Percentiles rank a stretch among this genome's conserved stretches.
phyloP scores from a whole-genome alignment of 1,139 yeast genomes.

The Yamadazyma dushanensis region DNA sequence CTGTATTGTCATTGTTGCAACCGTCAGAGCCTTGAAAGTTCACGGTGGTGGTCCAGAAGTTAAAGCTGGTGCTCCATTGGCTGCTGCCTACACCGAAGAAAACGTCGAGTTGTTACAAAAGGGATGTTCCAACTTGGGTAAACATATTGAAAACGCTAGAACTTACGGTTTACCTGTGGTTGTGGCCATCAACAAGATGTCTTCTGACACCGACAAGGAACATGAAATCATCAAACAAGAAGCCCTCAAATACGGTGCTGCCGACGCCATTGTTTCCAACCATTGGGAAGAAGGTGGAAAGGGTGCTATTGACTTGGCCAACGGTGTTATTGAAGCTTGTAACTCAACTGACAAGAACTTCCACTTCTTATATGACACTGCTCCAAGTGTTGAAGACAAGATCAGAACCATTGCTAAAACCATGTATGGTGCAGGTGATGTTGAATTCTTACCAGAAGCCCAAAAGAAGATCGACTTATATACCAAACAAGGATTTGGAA shows the following conservation, averaged over 20 bases:
- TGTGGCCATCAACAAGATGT: slow-evolving; percentile 93
- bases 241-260: slow-evolving; percentile 91
- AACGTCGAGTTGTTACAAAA: slow-evolving; percentile 77
- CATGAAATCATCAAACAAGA: slow-evolving; percentile 82
- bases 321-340: slow-evolving; percentile 79
- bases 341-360: slow-evolving; percentile 52
- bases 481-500: slow-evolving; percentile 86
- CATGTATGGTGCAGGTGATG: slow-evolving; percentile 94
- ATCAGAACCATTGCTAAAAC: slow-evolving; percentile 78
- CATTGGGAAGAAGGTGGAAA: slow-evolving; percentile 99
- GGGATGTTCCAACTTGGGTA: slow-evolving; percentile 89
- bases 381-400: slow-evolving; percentile 76
- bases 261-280: slow-evolving; percentile 89
- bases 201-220: slow-evolving; percentile 80
- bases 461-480: slow-evolving; percentile 79
- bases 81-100: slow-evolving; percentile 83
- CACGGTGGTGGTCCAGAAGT: slow-evolving; percentile 99
- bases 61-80: slow-evolving; percentile 90
- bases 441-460: slow-evolving; percentile 85
- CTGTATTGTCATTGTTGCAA: slow-evolving; percentile 92
- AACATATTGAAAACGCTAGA: slow-evolving; percentile 87
- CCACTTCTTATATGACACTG: slow-evolving; percentile 72
- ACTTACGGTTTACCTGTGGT: slow-evolving; percentile 90
- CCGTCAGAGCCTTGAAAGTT: slow-evolving; percentile 93
- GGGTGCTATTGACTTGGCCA: slow-evolving; percentile 87